Evolutionary conservation across 1,284 basidiomycete genomes (phyloP).

Genomic region (Termitomyces sp.): DNA sequence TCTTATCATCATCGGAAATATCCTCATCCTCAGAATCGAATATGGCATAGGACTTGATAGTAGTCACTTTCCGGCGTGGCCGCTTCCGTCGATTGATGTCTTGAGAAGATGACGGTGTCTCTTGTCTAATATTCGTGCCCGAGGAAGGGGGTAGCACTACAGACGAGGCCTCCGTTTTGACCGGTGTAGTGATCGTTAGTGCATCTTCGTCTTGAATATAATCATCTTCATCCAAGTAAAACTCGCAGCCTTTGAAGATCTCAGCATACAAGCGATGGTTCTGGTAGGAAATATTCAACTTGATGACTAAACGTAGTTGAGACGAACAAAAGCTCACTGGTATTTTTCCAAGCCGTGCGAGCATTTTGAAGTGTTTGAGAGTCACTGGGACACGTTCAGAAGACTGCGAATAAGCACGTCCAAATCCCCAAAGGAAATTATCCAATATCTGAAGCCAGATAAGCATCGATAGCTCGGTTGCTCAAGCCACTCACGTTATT

Average conservation of each 20-base stretch:
- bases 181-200: constrained; percentile 16
- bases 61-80: constrained; percentile 50
- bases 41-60: constrained; percentile 54
- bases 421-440: constrained; percentile 35
- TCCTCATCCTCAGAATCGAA: constrained; percentile 61
- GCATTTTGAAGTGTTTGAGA: constrained; percentile 64
- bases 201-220: constrained; percentile 39
- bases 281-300: constrained; percentile 25
- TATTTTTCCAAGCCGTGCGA: constrained; percentile 55
- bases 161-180: constrained; percentile 40
- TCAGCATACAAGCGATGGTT: constrained; percentile 49
- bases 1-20: constrained; percentile 35
- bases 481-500: constrained; percentile 37
- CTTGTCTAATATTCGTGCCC: constrained; percentile 1
- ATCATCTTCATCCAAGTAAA: constrained; percentile 63
- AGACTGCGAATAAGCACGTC: constrained; percentile 13
- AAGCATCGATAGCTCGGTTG: background rate
- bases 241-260: constrained; percentile 59
- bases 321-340: constrained; percentile 41
- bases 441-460: constrained; percentile 39
- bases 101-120: constrained; percentile 12
- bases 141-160: constrained; percentile 21
- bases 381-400: constrained; percentile 56
- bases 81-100: constrained; percentile 41
- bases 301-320: background rate